A percentile compares a stretch with the other conserved stretches of the same genome.
Conservation (phyloP, 495 filamentous ascomycete genomes). For the Cercophora scortea region DNA sequence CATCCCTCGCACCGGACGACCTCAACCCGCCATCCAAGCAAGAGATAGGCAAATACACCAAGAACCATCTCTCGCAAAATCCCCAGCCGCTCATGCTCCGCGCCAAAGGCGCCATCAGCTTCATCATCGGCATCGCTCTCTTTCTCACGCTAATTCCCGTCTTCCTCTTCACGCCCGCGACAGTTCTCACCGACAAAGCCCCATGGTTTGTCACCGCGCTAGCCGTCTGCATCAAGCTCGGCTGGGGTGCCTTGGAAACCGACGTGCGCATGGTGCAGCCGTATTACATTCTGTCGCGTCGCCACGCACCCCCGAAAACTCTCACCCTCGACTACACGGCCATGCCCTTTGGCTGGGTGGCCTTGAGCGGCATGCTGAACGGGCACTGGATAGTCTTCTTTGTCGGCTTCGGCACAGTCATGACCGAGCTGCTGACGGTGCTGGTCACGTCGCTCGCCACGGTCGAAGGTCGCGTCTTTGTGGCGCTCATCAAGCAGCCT, state of each 20-base stretch:
- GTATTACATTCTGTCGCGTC: conserved; percentile 57
- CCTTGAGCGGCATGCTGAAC: conserved; percentile 52
- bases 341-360: conserved; percentile 58
- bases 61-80: conserved; percentile 40
- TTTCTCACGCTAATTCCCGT: conserved; percentile 47
- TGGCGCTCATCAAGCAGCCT: conserved; percentile 16
- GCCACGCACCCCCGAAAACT: conserved; percentile 53
- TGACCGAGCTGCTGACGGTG: conserved; percentile 62
- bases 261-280: conserved; percentile 68
- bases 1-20: conserved; percentile 49
- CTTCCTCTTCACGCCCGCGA: conserved; percentile 48
- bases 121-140: conserved; percentile 39
- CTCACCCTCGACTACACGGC: conserved; percentile 66
- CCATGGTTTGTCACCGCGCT: conserved; percentile 58
- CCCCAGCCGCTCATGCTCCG: conserved; percentile 66
- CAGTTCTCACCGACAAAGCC: conserved; percentile 47
- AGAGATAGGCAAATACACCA: conserved; percentile 30
- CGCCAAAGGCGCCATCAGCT: conserved; percentile 47
- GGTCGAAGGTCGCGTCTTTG: conserved; percentile 49
- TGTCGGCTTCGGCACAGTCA: conserved; percentile 53
- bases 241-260: conserved; percentile 63
- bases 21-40: conserved; percentile 15
- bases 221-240: conserved; percentile 56
- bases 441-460: conserved; percentile 53
- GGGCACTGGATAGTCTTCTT: conserved; percentile 54